Evolutionary conservation across 192 early-diverging fungal genomes (phyloP).

Genomic region (Coemansia asiatica): DNA sequence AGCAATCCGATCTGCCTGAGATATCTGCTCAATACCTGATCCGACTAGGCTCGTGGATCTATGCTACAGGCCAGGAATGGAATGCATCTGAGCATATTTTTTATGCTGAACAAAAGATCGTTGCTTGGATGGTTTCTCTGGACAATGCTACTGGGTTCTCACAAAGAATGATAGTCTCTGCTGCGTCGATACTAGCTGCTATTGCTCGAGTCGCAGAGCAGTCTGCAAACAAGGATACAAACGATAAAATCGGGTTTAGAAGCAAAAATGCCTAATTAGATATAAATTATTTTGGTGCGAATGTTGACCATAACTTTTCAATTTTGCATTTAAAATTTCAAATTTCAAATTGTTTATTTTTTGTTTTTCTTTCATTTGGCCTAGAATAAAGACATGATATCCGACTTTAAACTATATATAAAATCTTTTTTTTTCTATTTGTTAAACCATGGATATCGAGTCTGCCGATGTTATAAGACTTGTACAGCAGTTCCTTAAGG

Average conservation of each 20-base stretch:
- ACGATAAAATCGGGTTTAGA: background rate
- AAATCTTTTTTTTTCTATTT: background rate
- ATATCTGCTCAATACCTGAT: constrained; percentile 7
- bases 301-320: background rate
- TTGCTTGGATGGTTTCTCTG: constrained; percentile 22
- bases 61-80: constrained; percentile 1
- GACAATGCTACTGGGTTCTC: constrained; percentile 33
- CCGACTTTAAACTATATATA: background rate
- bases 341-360: background rate
- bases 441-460: constrained; percentile 36
- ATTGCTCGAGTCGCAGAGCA: constrained; percentile 30
- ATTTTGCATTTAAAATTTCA: too few relatives aligned
- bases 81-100: constrained; percentile 12
- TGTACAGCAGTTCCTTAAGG: constrained; percentile 91
- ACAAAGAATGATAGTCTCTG: constrained; percentile 21
- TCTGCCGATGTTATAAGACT: constrained; percentile 76
- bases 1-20: constrained; percentile 35
- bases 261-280: background rate
- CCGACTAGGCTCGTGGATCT: constrained; percentile 3
- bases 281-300: background rate
- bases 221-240: background rate
- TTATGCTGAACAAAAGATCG: background rate
- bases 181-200: constrained; percentile 28
- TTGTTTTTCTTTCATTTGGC: background rate
- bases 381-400: too few relatives aligned